Evolutionary conservation across 1,139 yeast species (phyloP), one percentile per base, ranked within the genome.

Genomic region (Insectozyma bohioensis): DNA sequence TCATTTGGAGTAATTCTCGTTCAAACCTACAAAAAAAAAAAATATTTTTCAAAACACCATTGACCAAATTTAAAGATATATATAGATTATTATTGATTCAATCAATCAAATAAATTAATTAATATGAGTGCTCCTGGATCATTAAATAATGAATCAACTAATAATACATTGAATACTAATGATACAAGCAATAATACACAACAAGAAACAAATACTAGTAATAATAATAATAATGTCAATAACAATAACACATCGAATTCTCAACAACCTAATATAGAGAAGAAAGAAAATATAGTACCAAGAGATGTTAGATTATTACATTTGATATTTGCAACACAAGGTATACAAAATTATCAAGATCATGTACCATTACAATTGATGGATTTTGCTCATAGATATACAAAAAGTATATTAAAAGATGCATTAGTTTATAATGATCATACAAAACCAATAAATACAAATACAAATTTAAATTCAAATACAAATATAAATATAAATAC

Each of bases 371-470:
- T 92, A 24, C 97, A 90, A 56, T 68, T 92, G 43, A 86, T 92
- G 95, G 97, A 92, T 57, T 92, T 92, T 66, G 97, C 97, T 10
- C 86, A 86, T 35, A 33, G 94, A 47, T 92, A 92, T 64, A 87
- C 98, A 9, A 74, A 82, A 23, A 82, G 90, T 4, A 85, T 92
- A 6, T 64, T 92, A 40, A 85, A 84, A 49, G 98, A 92, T 57
- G 97, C 98, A 0, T 72, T 85, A 34, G 68, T 85, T 5, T 92
- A 90, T 57, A 84, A 81, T 43, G 98, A 92, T 54, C 95, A 92
- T 47, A 78, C 86, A 9, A 74, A 69, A 43, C 58, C 60, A 13
- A 47, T 62, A 21, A 55, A 61, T 30, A 50, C 66, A 21, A 61
- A 56, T 24, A 45, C 63, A 10, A 48, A 57, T 48, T 48, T 59